Conservation (phyloP, 176 grass and related monocot species). For the Stipa capillata region DNA sequence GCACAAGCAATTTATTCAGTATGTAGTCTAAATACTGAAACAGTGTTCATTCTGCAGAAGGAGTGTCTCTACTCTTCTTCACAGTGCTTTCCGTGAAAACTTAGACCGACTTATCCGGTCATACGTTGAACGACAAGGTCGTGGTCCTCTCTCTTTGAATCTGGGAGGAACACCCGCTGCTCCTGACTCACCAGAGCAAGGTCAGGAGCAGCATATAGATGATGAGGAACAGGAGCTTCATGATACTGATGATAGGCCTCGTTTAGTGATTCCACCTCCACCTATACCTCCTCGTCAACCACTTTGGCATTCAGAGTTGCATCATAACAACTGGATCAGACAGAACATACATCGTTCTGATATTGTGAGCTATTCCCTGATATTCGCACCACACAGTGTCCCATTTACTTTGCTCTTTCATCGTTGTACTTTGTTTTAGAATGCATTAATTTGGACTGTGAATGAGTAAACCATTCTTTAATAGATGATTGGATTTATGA, state of each 20-base stretch:
- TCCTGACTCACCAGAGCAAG: constrained; percentile 33
- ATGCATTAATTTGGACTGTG: neutral
- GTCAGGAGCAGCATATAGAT: constrained; percentile 42
- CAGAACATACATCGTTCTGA: constrained; percentile 80
- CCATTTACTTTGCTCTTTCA: neutral
- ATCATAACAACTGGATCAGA: constrained; percentile 79
- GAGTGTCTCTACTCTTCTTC: constrained; percentile 95
- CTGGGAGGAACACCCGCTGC: constrained; percentile 45
- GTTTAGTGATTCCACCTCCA: constrained; percentile 59
- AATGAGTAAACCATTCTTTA: neutral
- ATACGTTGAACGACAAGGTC: constrained; percentile 76
- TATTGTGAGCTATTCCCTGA: constrained; percentile 53
- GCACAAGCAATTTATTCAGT: neutral
- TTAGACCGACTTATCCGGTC: constrained; percentile 82
- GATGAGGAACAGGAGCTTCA: constrained; percentile 43
- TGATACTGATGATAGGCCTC: constrained; percentile 31
- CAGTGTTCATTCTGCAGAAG: constrained; percentile 48
- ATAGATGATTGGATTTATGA: neutral
- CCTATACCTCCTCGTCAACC: constrained; percentile 71
- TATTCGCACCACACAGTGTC: neutral
- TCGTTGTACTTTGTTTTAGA: too few species aligned
- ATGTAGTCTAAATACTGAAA: constrained; percentile 8
- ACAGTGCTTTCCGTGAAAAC: constrained; percentile 85
- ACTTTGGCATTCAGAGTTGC: constrained; percentile 67
- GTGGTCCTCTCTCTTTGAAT: constrained; percentile 57